Evolutionary conservation across 257 asterid genomes (phyloP).

Genomic region (Rhazya stricta): DNA sequence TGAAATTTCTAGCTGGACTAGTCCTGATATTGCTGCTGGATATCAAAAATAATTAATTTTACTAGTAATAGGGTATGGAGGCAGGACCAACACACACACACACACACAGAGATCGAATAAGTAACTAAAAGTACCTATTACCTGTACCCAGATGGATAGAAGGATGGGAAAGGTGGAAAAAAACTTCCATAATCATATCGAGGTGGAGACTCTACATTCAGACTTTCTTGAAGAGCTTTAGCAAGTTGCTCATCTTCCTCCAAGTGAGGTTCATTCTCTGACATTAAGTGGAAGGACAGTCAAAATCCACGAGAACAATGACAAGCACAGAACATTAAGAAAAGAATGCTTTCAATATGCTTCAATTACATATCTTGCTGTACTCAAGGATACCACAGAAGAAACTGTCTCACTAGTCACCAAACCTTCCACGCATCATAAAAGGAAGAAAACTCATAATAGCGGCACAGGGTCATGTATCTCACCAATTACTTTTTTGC

Average conservation of each 20-base stretch:
- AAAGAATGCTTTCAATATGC: background rate
- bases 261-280: constrained; percentile 58
- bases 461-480: constrained; percentile 17
- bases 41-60: background rate
- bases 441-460: background rate
- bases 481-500: constrained; percentile 74
- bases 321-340: background rate
- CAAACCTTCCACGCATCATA: background rate
- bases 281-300: constrained; percentile 1
- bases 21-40: background rate
- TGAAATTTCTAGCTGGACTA: background rate
- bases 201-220: constrained; percentile 64
- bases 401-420: background rate
- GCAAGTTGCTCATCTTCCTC: constrained; percentile 94
- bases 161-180: constrained; percentile 47
- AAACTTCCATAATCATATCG: constrained; percentile 59
- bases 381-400: background rate
- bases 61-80: background rate
- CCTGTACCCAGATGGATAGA: constrained; percentile 63
- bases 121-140: constrained; percentile 25
- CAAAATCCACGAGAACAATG: background rate
- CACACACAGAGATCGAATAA: background rate
- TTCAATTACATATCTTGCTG: background rate
- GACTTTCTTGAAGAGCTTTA: constrained; percentile 87
- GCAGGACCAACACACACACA: background rate